Base-by-base conservation (phyloP, 2,329 filamentous ascomycete genomes). In the Acarospora socialis region DNA sequence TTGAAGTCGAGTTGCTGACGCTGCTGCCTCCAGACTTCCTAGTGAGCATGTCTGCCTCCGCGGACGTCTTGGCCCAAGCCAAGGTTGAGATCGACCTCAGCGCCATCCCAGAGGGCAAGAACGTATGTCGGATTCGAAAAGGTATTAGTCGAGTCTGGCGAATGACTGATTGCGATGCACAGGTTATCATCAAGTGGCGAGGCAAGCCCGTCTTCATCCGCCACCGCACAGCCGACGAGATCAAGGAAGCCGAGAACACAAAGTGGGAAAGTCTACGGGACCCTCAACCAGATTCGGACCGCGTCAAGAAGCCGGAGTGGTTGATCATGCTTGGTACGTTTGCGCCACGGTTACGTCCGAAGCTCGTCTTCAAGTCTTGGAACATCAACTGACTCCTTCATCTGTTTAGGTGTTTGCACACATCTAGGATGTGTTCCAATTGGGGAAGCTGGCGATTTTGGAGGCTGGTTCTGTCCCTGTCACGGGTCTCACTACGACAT, bases 401-500 rank as follows among this genome's bases (percentile, higher is more conserved):
- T 29, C 13, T n/a, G 34, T 36, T 37, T 44, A 87, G 82, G 84
- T 65, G 87, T 98, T 63, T 98, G 90, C 80, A 98, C 90, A 54
- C 90, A 98, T 65, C 69, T 98, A 56, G 90, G 90, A 65, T 98
- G 90, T 73, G 90, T 98, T 49, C 90, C 90, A 56, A 98, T 98
- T 53, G 90, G 92, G 54, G 90, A 98, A 70, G 83, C 90, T 44
- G 90, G 90, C 60, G 92, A 98, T 64, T 98, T 69, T 54, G 90
- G 90, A 58, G 90, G 90, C 56, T 98, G 90, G 90, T 98, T 98
- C 80, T 98, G 90, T 71, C 90, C 90, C 46, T 98, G 90, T 81
- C 90, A 98, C 74, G 90, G 90, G 62, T 94, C 86, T 49, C 90
- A 98, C 72, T 98, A 98, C 75, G 90, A 98, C 60, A 95, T 98